Percentiles rank a stretch among this genome's conserved stretches.
phyloP scores from a whole-genome alignment of 129 eudicot species.

The Centaurea solstitialis region DNA sequence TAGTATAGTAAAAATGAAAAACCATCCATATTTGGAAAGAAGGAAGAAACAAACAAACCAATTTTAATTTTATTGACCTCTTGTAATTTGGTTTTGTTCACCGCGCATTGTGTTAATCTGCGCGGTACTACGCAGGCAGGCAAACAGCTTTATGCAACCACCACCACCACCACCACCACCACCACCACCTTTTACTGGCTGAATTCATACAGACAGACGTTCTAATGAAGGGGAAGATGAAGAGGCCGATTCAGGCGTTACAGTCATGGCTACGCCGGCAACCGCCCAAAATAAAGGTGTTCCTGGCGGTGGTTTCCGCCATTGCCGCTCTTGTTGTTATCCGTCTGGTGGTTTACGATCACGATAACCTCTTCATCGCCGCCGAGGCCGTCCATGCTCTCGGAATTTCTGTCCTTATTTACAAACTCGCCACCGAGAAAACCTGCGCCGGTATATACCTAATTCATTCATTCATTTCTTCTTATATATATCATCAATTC shows the following conservation, averaged over 20 bases:
- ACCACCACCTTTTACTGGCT: neutral
- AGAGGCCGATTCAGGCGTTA: constrained; percentile 42
- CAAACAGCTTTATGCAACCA: neutral
- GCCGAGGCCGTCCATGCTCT: constrained; percentile 75
- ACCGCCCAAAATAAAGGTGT: constrained; percentile 72
- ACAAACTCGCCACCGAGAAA: constrained; percentile 67
- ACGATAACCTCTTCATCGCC: constrained; percentile 71
- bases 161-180: neutral
- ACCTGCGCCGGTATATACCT: constrained; percentile 75
- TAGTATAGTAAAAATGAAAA: too few relatives aligned
- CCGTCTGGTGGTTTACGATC: constrained; percentile 65
- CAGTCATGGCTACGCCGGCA: constrained; percentile 66
- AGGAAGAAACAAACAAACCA: too few relatives aligned
- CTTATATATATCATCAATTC: too few relatives aligned
- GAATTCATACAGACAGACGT: too few relatives aligned
- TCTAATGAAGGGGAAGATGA: constrained; percentile 32
- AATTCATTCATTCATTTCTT: neutral
- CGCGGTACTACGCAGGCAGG: neutral
- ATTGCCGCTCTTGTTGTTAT: constrained; percentile 56
- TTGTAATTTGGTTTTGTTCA: too few relatives aligned
- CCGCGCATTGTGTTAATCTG: neutral
- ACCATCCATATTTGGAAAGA: too few relatives aligned
- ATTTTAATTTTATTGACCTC: too few relatives aligned
- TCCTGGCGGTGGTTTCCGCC: constrained; percentile 51
- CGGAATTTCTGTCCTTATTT: constrained; percentile 66